These are phyloP conservation scores for Monascus ruber DNA, from an alignment of 2,329 filamentous ascomycete genomes.

Conservation along the genomic window DNA sequence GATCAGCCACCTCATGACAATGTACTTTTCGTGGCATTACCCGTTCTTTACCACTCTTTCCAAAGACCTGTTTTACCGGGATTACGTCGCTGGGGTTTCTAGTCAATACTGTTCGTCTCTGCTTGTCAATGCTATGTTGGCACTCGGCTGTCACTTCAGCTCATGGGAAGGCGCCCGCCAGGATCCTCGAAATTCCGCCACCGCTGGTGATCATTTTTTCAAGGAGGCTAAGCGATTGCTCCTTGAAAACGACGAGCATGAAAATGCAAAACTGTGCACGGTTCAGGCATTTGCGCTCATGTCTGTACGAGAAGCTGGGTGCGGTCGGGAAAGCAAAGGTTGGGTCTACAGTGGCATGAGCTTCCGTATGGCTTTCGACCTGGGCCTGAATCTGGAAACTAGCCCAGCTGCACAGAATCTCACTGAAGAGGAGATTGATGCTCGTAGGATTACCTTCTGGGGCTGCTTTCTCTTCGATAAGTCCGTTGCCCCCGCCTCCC, in stretches of 20 bases:
- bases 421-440: constrained; percentile 76
- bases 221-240: constrained; percentile 83
- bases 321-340: constrained; percentile 83
- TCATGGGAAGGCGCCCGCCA: constrained; percentile 60
- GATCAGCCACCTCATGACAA: constrained; percentile 77
- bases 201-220: constrained; percentile 93
- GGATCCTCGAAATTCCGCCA: constrained; percentile 61
- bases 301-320: constrained; percentile 92
- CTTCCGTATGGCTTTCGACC: constrained; percentile 91
- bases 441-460: constrained; percentile 87
- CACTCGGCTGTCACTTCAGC: constrained; percentile 88
- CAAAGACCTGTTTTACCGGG: constrained; percentile 72
- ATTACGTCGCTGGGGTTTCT: constrained; percentile 61
- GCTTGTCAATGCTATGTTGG: constrained; percentile 86
- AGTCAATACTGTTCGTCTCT: constrained; percentile 77
- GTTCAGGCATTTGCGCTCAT: constrained; percentile 90
- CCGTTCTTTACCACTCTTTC: constrained; percentile 89
- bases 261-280: constrained; percentile 75
- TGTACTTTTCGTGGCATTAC: constrained; percentile 99
- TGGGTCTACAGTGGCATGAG: constrained; percentile 99
- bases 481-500: constrained; percentile 23
- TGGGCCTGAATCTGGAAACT: constrained; percentile 79
- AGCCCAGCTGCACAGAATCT: constrained; percentile 53
- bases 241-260: constrained; percentile 84
- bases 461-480: constrained; percentile 98